Evolutionary conservation across 2,329 filamentous ascomycete genomes (phyloP).

Genomic region (Alternaria viburni): DNA sequence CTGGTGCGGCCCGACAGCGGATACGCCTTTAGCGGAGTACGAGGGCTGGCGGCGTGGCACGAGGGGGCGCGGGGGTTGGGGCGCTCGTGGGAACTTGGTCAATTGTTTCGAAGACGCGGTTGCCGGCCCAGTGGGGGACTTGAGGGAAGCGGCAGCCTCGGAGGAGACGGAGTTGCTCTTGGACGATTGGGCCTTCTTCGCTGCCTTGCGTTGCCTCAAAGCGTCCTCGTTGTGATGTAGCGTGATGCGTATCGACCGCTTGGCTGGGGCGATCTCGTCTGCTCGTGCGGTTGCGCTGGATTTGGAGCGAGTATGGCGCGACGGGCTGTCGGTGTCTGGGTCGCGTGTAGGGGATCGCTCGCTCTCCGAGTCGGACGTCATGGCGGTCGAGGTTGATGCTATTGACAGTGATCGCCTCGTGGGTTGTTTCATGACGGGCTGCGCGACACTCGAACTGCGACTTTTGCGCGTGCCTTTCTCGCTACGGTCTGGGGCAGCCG

Average conservation of each 20-base stretch:
- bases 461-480: constrained; percentile 40
- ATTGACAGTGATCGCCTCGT: constrained; percentile 50
- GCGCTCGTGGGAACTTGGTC: constrained; percentile 89
- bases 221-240: constrained; percentile 82
- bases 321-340: constrained; percentile 43
- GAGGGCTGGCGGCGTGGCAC: constrained; percentile 90
- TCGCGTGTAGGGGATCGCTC: constrained; percentile 54
- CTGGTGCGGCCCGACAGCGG: constrained; percentile 57
- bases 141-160: constrained; percentile 71
- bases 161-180: constrained; percentile 45
- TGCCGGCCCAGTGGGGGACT: constrained; percentile 88
- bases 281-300: constrained; percentile 55
- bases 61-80: constrained; percentile 85
- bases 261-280: constrained; percentile 71
- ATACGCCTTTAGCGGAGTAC: constrained; percentile 63
- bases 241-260: constrained; percentile 89
- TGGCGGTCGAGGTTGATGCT: constrained; percentile 65
- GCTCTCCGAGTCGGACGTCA: constrained; percentile 71
- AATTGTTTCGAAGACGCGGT: constrained; percentile 63
- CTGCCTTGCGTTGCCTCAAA: constrained; percentile 73
- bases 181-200: constrained; percentile 61
- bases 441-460: constrained; percentile 36
- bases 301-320: constrained; percentile 68
- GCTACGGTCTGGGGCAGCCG: constrained; percentile 29
- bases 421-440: constrained; percentile 34